Evolutionary conservation across 2,329 filamentous ascomycete genomes (phyloP).

Genomic region (Colletotrichum trifolii): DNA sequence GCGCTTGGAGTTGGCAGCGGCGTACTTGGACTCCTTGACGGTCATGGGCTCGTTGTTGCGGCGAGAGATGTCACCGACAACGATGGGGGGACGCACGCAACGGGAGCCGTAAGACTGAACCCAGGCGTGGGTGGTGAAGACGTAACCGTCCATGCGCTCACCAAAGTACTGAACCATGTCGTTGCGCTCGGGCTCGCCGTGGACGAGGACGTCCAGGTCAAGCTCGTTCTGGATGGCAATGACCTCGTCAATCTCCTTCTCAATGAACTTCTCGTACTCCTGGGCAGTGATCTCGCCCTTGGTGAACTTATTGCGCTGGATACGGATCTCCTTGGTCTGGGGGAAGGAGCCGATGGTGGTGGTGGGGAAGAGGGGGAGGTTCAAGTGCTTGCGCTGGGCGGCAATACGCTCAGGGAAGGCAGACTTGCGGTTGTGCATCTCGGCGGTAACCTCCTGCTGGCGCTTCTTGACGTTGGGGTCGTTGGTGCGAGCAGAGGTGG

Average conservation of each 20-base stretch:
- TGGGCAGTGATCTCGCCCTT: constrained; percentile 94
- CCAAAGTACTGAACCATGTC: constrained; percentile 99
- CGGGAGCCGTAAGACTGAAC: constrained; percentile 98
- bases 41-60: constrained; percentile 87
- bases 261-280: constrained; percentile 98
- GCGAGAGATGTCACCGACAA: constrained; percentile 98
- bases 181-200: constrained; percentile 99
- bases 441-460: constrained; percentile 84
- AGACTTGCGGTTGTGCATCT: constrained; percentile 93
- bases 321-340: constrained; percentile 98
- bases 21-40: constrained; percentile 99
- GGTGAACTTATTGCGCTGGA: constrained; percentile 97
- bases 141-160: constrained; percentile 95
- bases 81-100: constrained; percentile 97
- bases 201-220: constrained; percentile 94
- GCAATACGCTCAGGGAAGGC: constrained; percentile 86
- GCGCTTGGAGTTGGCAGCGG: constrained; percentile 94
- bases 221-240: constrained; percentile 99
- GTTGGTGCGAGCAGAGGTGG: constrained; percentile 94
- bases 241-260: constrained; percentile 96
- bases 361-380: constrained; percentile 96
- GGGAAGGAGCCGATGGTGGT: constrained; percentile 99
- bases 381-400: constrained; percentile 91
- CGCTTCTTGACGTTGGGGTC: constrained; percentile 97
- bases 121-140: constrained; percentile 99